Evolutionary conservation across 352 stramenopile species (phyloP).

Genomic region (Pythium sukuiense): DNA sequence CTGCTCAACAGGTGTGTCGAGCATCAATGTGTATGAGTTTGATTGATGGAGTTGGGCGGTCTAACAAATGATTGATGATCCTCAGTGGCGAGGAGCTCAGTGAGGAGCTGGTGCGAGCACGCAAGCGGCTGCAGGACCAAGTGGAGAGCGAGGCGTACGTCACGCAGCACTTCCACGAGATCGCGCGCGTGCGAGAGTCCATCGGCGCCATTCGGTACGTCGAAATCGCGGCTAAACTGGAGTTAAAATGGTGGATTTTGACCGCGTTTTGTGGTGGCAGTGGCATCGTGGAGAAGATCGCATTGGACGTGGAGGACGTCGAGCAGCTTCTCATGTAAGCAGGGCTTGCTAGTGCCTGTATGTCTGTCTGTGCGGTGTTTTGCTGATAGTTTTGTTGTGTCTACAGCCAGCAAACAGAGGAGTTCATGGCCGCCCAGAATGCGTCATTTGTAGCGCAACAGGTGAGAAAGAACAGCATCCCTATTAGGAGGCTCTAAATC

Average conservation of each 20-base stretch:
- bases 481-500: background rate
- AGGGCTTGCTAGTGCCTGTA: background rate
- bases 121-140: slow-evolving; percentile 56
- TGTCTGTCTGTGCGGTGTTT: background rate
- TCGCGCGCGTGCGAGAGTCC: slow-evolving; percentile 55
- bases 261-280: slow-evolving; percentile 16
- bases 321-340: slow-evolving; percentile 61
- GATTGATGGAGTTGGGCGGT: background rate
- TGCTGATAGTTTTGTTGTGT: background rate
- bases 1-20: slow-evolving; percentile 45
- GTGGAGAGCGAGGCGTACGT: slow-evolving; percentile 71
- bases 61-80: background rate
- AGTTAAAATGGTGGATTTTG: background rate
- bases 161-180: slow-evolving; percentile 58
- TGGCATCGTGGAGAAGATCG: slow-evolving; percentile 54
- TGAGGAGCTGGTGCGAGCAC: slow-evolving; percentile 35
- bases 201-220: slow-evolving; percentile 45
- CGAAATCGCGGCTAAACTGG: background rate
- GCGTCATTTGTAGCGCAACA: slow-evolving; percentile 61
- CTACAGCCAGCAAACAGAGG: slow-evolving; percentile 57
- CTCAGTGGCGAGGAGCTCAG: slow-evolving; percentile 55
- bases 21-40: background rate
- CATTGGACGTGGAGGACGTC: slow-evolving; percentile 61
- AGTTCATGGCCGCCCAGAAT: slow-evolving; percentile 73
- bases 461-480: slow-evolving; percentile 19